A percentile compares a stretch with the other conserved stretches of the same genome.
Conservation (phyloP, 345 rosid genomes). For the Citrus glauca region DNA sequence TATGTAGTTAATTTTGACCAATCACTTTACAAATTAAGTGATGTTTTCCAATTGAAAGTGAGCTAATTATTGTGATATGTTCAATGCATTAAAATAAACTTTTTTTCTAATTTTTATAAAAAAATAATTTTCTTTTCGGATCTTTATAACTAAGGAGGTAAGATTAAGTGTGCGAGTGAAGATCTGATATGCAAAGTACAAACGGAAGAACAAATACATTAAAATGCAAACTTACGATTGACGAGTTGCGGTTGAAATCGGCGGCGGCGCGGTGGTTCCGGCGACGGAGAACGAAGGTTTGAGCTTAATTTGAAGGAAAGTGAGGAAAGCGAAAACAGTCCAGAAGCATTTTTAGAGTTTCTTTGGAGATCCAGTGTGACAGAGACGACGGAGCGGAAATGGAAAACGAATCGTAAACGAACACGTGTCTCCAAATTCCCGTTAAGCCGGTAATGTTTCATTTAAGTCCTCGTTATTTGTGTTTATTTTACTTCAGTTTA, state of each 20-base stretch:
- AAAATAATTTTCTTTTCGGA: not conserved
- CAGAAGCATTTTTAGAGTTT: not conserved
- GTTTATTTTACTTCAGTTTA: too few relatives aligned
- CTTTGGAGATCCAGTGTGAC: not conserved
- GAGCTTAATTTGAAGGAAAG: not conserved
- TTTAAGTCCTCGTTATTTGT: not conserved
- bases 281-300: not conserved
- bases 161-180: not conserved
- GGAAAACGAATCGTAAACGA: not conserved
- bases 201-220: not conserved
- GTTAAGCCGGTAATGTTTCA: not conserved
- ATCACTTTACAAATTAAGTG: not conserved
- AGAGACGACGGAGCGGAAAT: not conserved
- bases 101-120: not conserved
- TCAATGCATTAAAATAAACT: not conserved
- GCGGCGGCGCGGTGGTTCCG: not conserved
- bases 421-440: not conserved
- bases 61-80: not conserved
- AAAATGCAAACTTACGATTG: not conserved
- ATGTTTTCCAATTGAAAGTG: not conserved
- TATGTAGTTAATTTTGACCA: not conserved
- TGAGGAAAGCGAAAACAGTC: not conserved
- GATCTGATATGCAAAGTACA: not conserved
- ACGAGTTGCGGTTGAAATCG: too few relatives aligned
- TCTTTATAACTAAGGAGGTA: not conserved